Percentiles rank a stretch among this genome's conserved stretches.
Evolutionary conservation across 1,139 yeast species (phyloP).

Genomic region (Groenewaldozyma auringiensis): DNA sequence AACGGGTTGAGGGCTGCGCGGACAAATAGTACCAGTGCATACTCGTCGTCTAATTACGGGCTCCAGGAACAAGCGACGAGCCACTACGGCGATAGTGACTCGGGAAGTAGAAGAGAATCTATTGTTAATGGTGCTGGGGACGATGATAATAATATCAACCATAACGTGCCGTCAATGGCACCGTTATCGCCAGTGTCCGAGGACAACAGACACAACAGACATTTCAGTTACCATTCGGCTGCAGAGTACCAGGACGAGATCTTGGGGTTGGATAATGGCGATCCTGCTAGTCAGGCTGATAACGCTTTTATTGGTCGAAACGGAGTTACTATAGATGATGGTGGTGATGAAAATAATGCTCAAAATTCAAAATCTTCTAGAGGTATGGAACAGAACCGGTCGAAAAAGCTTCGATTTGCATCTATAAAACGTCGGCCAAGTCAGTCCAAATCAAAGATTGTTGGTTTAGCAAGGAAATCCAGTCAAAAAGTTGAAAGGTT

Average conservation of each 20-base stretch:
- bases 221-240: slow-evolving; percentile 2
- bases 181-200: neutral
- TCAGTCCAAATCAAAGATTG: neutral
- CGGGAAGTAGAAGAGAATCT: neutral
- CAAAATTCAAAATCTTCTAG: neutral
- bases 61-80: neutral
- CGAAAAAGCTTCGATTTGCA: slow-evolving; percentile 16
- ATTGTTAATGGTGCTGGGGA: no score
- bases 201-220: neutral
- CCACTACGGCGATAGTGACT: neutral
- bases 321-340: neutral
- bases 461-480: slow-evolving; percentile 13
- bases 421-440: slow-evolving; percentile 9
- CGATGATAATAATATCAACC: no score
- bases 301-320: slow-evolving; percentile 1
- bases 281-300: neutral
- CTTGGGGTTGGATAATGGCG: slow-evolving; percentile 2
- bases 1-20: neutral
- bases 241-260: slow-evolving; percentile 1
- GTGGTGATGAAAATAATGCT: neutral
- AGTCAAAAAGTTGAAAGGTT: slow-evolving; percentile 13
- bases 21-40: neutral
- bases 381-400: neutral
- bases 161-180: neutral
- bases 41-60: neutral